Evolutionary conservation across 441 rosid species (phyloP).

Genomic region (Manihot esculenta): DNA sequence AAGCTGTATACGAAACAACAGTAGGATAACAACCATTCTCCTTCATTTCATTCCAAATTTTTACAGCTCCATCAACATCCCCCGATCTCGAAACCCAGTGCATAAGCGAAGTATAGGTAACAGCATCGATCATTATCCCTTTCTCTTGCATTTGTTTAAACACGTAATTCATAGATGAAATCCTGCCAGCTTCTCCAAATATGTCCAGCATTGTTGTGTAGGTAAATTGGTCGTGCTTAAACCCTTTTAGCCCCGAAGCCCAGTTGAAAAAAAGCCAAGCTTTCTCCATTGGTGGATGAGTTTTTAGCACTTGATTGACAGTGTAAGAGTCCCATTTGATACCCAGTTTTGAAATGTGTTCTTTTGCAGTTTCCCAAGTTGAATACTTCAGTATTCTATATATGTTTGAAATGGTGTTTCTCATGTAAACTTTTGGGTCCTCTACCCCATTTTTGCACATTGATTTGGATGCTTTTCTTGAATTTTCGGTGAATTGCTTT

Average conservation of each 20-base stretch:
- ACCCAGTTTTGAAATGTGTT: slow-evolving; percentile 41
- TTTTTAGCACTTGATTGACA: slow-evolving; percentile 70
- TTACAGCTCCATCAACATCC: slow-evolving; percentile 60
- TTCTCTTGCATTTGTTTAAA: slow-evolving; percentile 63
- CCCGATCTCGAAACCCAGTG: slow-evolving; percentile 74
- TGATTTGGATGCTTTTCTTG: slow-evolving; percentile 23
- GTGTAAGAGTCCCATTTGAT: slow-evolving; percentile 80
- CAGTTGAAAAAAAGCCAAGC: slow-evolving; percentile 89
- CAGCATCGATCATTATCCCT: slow-evolving; percentile 62
- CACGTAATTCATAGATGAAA: slow-evolving; percentile 60
- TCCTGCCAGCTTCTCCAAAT: slow-evolving; percentile 86
- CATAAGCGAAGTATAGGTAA: slow-evolving; percentile 72
- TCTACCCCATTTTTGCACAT: slow-evolving; percentile 1
- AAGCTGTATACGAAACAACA: slow-evolving; percentile 77
- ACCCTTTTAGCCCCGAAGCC: slow-evolving; percentile 52
- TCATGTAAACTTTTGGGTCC: slow-evolving; percentile 50
- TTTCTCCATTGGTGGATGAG: slow-evolving; percentile 92
- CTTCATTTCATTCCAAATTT: slow-evolving; percentile 67
- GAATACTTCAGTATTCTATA: slow-evolving; percentile 67
- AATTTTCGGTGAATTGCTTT: slow-evolving; percentile 17
- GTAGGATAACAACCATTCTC: slow-evolving; percentile 49
- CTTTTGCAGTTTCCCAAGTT: slow-evolving; percentile 70
- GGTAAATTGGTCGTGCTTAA: slow-evolving; percentile 86
- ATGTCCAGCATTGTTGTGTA: slow-evolving; percentile 91
- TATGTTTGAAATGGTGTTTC: slow-evolving; percentile 50